phyloP scores from a whole-genome alignment of 139 green algal genomes.

The Tetratostichococcus sp. region DNA sequence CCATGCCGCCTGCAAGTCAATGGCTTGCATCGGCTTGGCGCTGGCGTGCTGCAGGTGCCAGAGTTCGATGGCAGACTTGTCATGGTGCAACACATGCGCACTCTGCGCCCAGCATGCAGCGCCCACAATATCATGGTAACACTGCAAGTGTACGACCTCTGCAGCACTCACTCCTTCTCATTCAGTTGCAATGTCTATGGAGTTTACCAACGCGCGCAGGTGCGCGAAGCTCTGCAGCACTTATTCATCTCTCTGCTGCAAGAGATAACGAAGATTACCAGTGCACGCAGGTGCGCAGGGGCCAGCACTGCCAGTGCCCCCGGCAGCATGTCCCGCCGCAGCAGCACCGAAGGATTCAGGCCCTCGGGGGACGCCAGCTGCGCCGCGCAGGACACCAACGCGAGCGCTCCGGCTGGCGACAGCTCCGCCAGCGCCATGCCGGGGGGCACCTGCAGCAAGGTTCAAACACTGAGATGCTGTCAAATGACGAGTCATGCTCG shows the following conservation, averaged over 20 bases:
- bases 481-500: neutral
- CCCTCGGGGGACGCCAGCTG: slow-evolving; percentile 29
- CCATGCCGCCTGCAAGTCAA: neutral
- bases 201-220: too few relatives aligned
- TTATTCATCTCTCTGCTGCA: too few relatives aligned
- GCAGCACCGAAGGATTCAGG: slow-evolving; percentile 23
- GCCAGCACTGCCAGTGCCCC: slow-evolving; percentile 43
- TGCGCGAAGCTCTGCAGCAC: too few relatives aligned
- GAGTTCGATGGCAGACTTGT: too few relatives aligned
- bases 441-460: neutral
- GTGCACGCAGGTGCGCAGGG: slow-evolving; percentile 35
- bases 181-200: too few relatives aligned
- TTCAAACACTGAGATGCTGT: neutral
- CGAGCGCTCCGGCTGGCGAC: slow-evolving; percentile 46
- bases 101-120: too few relatives aligned
- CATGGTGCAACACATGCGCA: too few relatives aligned
- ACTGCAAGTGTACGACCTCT: too few relatives aligned
- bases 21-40: too few relatives aligned
- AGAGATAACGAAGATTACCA: neutral
- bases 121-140: too few relatives aligned
- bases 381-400: slow-evolving; percentile 25
- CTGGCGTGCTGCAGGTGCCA: too few relatives aligned
- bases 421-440: slow-evolving; percentile 43
- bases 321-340: slow-evolving; percentile 28
- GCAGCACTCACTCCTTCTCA: too few relatives aligned